Evolutionary conservation across 257 asterid species (phyloP), one percentile per base, ranked within the genome.

Genomic region (Paulownia fortunei): DNA sequence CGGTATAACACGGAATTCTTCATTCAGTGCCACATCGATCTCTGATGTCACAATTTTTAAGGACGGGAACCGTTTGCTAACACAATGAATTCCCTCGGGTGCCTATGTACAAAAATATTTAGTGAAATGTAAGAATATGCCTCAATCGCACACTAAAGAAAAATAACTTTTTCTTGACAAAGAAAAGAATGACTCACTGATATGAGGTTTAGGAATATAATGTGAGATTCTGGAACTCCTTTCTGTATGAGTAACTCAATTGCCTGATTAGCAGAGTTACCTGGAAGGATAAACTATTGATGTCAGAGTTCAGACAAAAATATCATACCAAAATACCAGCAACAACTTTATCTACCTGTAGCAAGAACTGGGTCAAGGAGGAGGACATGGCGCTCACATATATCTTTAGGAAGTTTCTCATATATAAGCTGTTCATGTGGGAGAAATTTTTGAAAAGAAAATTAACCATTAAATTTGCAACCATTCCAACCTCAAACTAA

Each of bases 231-330:
- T 36, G 99, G 99, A 77, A 96, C 99, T 76, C 99, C 98, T 87
- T 96, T 96, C 87, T 84, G 97, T 80, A 96, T 81, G 79, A 96
- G 93, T 60, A 93, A 83, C 83, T 93, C 97, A 75, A 96, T 96
- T 71, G 99, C 98, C 87, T 96, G 98, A 80, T 96, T 96, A 67
- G 99, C 99, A 75, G 99, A 96, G 86, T 96, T 96, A 69, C 98
- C 99, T 96, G 83, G 79, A 79, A 51, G 49, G 47, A 81, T n/a
- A 54, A 76, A 23, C 55, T 56, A 64, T 19, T 5, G 39, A n/a
- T 5, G 34, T 16, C 16, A 44, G 18, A 64, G 30, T 74, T 61
- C 58, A 27, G 58, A 54, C 5, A 7, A 18, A 79, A 15, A 52
- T 21, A 46, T 10, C 55, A 12, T n/a, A 62, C 2, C 15, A 10